phyloP scores from a whole-genome alignment of 177 flowering plant species.

The Telopea speciosissima region DNA sequence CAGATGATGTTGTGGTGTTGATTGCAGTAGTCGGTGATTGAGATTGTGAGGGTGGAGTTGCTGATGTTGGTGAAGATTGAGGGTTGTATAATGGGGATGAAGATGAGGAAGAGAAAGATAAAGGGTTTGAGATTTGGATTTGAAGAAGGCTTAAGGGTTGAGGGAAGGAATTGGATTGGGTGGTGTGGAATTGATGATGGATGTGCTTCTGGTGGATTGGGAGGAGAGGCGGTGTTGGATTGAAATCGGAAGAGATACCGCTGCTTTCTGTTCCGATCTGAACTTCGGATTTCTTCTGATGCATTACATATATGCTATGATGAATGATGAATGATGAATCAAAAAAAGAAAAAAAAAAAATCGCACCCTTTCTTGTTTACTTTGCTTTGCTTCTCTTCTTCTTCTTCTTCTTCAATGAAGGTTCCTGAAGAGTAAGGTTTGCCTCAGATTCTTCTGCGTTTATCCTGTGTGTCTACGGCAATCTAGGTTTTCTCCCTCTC shows the following conservation, averaged over 20 bases:
- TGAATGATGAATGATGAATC: too few relatives aligned
- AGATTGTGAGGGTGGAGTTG: conserved; percentile 3
- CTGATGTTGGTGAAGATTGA: neutral
- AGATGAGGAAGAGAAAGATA: neutral
- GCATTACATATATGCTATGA: conserved; percentile 46
- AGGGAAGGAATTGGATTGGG: neutral
- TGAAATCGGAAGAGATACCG: conserved; percentile 71
- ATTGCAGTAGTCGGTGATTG: neutral
- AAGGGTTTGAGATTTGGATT: conserved; percentile 9
- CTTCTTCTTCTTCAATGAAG: neutral
- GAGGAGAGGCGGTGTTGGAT: conserved; percentile 34
- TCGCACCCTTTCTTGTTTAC: neutral
- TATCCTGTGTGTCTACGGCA: neutral
- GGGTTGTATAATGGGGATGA: too few relatives aligned
- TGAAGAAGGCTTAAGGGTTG: neutral
- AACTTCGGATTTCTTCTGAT: conserved; percentile 63
- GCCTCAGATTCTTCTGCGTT: neutral
- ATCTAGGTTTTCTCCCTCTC: neutral
- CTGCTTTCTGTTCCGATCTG: conserved; percentile 66
- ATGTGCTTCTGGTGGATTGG: conserved; percentile 7
- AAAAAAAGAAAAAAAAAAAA: too few relatives aligned
- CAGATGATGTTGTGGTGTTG: conserved; percentile 9
- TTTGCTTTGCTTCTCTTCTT: neutral
- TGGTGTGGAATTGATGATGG: neutral
- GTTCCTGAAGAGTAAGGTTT: neutral